Evolutionary conservation across 768 basidiomycete species (phyloP).

Genomic region (Tylopilus intermedius): DNA sequence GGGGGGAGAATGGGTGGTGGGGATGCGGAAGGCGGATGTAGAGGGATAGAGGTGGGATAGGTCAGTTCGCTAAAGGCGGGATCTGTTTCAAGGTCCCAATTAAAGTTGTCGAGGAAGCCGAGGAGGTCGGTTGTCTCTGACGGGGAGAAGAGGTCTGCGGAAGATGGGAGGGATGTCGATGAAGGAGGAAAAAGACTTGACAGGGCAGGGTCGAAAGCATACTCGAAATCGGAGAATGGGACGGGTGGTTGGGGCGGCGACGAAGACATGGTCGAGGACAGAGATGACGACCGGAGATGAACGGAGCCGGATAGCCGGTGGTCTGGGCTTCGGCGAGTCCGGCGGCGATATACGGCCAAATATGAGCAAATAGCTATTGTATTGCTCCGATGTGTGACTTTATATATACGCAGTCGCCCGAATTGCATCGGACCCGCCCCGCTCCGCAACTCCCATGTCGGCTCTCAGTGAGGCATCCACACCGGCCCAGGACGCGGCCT

Average conservation of each 20-base stretch:
- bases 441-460: conserved; percentile 61
- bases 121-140: conserved; percentile 75
- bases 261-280: conserved; percentile 25
- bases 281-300: conserved; percentile 12
- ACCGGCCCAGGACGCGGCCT: conserved; percentile 61
- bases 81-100: conserved; percentile 56
- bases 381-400: conserved; percentile 26
- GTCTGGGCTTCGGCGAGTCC: background rate
- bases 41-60: conserved; percentile 3
- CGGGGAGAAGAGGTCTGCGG: conserved; percentile 73
- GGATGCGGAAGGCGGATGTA: background rate
- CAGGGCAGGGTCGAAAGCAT: conserved; percentile 61
- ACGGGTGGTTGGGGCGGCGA: conserved; percentile 43
- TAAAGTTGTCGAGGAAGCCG: conserved; percentile 79
- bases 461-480: conserved; percentile 66
- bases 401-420: conserved; percentile 26
- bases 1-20: background rate
- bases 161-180: conserved; percentile 59
- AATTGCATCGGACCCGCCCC: conserved; percentile 27
- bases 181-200: conserved; percentile 53
- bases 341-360: conserved; percentile 16
- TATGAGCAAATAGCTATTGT: conserved; percentile 22
- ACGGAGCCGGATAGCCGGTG: conserved; percentile 21
- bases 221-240: conserved; percentile 66
- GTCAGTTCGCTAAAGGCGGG: conserved; percentile 16